Percentiles rank a stretch among this genome's conserved stretches.
These are phyloP conservation scores for Eimeria necatrix DNA, from an alignment of 169 alveolate genomes.

Conservation along the genomic window DNA sequence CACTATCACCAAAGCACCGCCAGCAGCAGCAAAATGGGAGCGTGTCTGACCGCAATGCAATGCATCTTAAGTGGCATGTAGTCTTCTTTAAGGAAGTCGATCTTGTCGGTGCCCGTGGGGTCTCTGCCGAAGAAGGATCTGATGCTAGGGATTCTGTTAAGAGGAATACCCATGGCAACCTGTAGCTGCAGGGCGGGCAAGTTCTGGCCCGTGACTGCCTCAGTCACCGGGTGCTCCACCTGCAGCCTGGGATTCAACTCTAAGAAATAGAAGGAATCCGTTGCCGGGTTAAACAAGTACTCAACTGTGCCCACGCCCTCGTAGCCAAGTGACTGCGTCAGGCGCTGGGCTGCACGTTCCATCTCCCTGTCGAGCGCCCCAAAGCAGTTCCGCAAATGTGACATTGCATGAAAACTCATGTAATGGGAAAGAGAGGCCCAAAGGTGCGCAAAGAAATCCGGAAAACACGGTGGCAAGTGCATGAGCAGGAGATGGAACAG, in stretches of 20 bases:
- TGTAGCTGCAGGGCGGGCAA: conserved; percentile 91
- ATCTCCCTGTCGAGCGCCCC: conserved; percentile 83
- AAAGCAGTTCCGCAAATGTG: too few relatives aligned
- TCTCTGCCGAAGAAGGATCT: conserved; percentile 84
- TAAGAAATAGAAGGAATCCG: conserved; percentile 89
- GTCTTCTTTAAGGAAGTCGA: conserved; percentile 64
- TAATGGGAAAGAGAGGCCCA: too few relatives aligned
- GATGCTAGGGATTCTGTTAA: conserved; percentile 89
- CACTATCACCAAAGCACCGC: too few relatives aligned
- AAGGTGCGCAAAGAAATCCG: too few relatives aligned
- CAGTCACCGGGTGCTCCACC: conserved; percentile 98
- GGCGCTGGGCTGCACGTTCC: conserved; percentile 94
- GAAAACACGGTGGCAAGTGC: background rate
- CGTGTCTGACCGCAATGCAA: conserved; percentile 47
- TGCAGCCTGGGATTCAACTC: conserved; percentile 86
- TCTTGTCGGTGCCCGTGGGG: conserved; percentile 70
- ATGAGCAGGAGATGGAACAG: background rate
- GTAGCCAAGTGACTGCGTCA: conserved; percentile 93
- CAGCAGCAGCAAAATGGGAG: background rate
- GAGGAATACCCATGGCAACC: conserved; percentile 92
- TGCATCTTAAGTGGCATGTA: conserved; percentile 45
- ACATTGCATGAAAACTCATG: too few relatives aligned
- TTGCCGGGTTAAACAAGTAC: conserved; percentile 92
- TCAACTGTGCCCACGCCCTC: conserved; percentile 96
- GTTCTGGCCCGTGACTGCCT: conserved; percentile 93